A percentile compares a stretch with the other conserved stretches of the same genome.
Conservation (phyloP, 805 yeast species). For the Suhomyces sp. region DNA sequence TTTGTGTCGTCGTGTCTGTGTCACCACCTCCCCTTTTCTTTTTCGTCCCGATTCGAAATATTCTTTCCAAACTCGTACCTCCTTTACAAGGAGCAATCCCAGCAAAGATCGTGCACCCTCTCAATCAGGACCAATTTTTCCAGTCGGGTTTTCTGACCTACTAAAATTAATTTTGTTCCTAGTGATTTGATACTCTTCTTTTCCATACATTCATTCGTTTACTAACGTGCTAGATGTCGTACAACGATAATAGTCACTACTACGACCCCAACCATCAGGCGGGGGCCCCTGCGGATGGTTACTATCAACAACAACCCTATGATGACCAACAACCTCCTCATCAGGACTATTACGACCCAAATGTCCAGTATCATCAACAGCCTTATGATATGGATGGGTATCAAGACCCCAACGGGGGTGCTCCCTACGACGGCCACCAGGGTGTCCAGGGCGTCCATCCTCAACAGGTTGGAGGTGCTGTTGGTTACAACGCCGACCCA, state of each 20-base stretch:
- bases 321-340: slow-evolving; percentile 34
- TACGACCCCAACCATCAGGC: slow-evolving; percentile 30
- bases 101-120: slow-evolving; percentile 5
- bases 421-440: slow-evolving; percentile 46
- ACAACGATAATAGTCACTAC: slow-evolving; percentile 54
- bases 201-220: slow-evolving; percentile 8
- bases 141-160: slow-evolving; percentile 2
- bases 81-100: slow-evolving; percentile 5
- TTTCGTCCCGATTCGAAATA: slow-evolving; percentile 2
- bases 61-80: slow-evolving; percentile 4
- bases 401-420: slow-evolving; percentile 32
- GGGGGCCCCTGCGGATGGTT: slow-evolving; percentile 30
- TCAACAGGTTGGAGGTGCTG: slow-evolving; percentile 23
- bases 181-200: slow-evolving; percentile 3
- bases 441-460: slow-evolving; percentile 44
- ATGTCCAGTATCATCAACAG: slow-evolving; percentile 48
- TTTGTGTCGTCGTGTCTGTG: slow-evolving; percentile 7
- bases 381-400: slow-evolving; percentile 51
- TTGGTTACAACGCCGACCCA: slow-evolving; percentile 46
- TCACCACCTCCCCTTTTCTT: slow-evolving; percentile 1
- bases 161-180: slow-evolving; percentile 1
- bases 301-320: slow-evolving; percentile 42
- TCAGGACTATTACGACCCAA: slow-evolving; percentile 54
- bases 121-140: slow-evolving; percentile 8
- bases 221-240: slow-evolving; percentile 51